phyloP scores from a whole-genome alignment of 768 basidiomycete species.

The Hericium alpestre region DNA sequence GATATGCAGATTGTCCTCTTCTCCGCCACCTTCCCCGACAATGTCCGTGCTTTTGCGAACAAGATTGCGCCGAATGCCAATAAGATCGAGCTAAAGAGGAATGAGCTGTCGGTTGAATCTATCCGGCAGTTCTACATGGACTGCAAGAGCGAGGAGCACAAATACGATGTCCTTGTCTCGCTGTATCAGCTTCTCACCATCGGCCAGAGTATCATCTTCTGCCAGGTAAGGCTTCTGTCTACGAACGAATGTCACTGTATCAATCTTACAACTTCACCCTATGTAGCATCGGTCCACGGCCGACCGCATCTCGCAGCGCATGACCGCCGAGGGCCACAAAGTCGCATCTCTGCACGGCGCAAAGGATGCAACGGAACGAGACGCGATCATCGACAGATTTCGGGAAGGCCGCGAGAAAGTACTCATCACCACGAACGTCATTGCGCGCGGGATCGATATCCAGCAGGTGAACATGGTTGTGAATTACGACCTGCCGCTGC shows the following conservation, averaged over 20 bases:
- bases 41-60: constrained; percentile 82
- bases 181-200: constrained; percentile 87
- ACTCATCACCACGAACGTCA: constrained; percentile 96
- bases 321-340: constrained; percentile 90
- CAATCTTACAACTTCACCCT: neutral
- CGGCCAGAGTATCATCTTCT: constrained; percentile 98
- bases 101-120: constrained; percentile 87
- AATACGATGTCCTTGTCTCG: constrained; percentile 90
- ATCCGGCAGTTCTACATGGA: constrained; percentile 99
- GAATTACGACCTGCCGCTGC: constrained; percentile 90
- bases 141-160: constrained; percentile 80
- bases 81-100: constrained; percentile 90
- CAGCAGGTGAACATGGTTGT: constrained; percentile 99
- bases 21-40: constrained; percentile 95
- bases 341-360: constrained; percentile 94
- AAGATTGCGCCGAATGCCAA: constrained; percentile 92
- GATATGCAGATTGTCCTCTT: constrained; percentile 85
- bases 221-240: constrained; percentile 31
- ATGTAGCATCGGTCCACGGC: constrained; percentile 73
- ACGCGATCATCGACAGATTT: constrained; percentile 88
- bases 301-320: constrained; percentile 82
- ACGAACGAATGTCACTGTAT: neutral
- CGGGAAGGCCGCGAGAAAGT: constrained; percentile 94
- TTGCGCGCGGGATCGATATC: constrained; percentile 97
- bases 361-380: constrained; percentile 83